phyloP scores from a whole-genome alignment of 805 yeast species.

The Debaryomyces tyrocola region DNA sequence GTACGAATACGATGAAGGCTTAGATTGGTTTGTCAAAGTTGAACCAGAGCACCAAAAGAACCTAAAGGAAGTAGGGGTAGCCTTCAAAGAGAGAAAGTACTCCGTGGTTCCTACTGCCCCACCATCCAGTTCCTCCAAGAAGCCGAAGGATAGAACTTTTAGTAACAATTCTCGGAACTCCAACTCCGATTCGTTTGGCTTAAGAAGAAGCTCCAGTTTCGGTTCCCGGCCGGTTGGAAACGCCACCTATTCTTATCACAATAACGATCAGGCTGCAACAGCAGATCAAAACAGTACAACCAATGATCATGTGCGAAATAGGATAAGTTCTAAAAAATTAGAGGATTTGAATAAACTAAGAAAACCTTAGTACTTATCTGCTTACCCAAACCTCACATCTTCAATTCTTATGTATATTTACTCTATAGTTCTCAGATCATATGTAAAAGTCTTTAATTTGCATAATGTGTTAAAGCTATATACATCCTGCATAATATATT shows the following conservation, averaged over 20 bases:
- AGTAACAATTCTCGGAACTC: constrained; percentile 1
- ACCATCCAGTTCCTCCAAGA: constrained; percentile 24
- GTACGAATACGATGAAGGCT: constrained; percentile 78
- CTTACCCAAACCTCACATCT: neutral
- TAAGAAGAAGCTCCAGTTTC: constrained; percentile 24
- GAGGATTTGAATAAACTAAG: constrained; percentile 31
- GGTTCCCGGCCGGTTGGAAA: constrained; percentile 7
- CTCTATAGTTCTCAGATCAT: too few relatives aligned
- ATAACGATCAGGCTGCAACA: neutral
- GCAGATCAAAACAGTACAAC: constrained; percentile 3
- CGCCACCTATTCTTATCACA: neutral
- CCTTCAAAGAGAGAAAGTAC: constrained; percentile 65
- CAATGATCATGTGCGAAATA: constrained; percentile 5
- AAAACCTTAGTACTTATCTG: constrained; percentile 15
- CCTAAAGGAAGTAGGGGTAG: constrained; percentile 69
- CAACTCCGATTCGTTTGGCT: constrained; percentile 17
- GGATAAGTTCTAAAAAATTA: constrained; percentile 22
- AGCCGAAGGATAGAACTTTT: constrained; percentile 6
- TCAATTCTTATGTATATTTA: too few relatives aligned
- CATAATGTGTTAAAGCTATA: too few relatives aligned
- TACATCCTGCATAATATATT: too few relatives aligned
- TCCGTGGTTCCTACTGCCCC: constrained; percentile 81
- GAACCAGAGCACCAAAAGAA: constrained; percentile 56
- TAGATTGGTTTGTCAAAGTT: constrained; percentile 76
- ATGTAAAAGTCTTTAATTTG: too few relatives aligned